Evolutionary conservation across 2,329 filamentous ascomycete genomes (phyloP).

Genomic region (Penicillium sp.): DNA sequence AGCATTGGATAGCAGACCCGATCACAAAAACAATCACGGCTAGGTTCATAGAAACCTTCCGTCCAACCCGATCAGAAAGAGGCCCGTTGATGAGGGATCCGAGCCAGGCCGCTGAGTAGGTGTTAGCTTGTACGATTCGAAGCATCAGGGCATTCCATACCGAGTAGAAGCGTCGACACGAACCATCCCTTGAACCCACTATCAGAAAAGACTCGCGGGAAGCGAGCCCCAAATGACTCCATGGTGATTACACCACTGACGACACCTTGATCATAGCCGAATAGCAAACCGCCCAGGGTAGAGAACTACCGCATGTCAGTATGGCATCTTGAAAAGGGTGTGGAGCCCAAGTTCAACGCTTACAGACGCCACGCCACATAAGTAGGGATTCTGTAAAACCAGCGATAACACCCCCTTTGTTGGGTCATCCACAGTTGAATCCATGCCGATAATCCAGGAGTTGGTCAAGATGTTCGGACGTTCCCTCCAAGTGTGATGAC

Average conservation of each 20-base stretch:
- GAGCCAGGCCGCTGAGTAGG: constrained; percentile 46
- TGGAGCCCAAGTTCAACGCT: constrained; percentile 2
- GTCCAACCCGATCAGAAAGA: constrained; percentile 52
- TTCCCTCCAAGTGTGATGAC: not conserved
- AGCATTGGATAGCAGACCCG: constrained; percentile 50
- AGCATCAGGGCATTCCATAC: constrained; percentile 21
- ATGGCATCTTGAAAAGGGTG: not conserved
- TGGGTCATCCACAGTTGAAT: constrained; percentile 10
- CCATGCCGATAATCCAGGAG: constrained; percentile 13
- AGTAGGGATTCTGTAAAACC: constrained; percentile 44
- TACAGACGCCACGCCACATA: constrained; percentile 48
- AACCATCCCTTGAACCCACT: constrained; percentile 55
- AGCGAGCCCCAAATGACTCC: constrained; percentile 45
- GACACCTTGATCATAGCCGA: constrained; percentile 54
- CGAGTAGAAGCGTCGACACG: constrained; percentile 50
- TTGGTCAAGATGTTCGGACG: not conserved
- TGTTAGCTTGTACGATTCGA: not conserved
- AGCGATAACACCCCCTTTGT: constrained; percentile 27
- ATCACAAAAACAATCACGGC: constrained; percentile 54
- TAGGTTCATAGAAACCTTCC: constrained; percentile 53
- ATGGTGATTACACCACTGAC: constrained; percentile 50
- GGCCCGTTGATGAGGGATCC: constrained; percentile 51
- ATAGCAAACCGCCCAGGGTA: constrained; percentile 47
- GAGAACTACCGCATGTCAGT: constrained; percentile 33
- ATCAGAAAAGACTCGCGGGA: constrained; percentile 45